Evolutionary conservation across 2,329 filamentous ascomycete species (phyloP), one percentile per base, ranked within the genome.

Genomic region (Fusarium anthophilum): DNA sequence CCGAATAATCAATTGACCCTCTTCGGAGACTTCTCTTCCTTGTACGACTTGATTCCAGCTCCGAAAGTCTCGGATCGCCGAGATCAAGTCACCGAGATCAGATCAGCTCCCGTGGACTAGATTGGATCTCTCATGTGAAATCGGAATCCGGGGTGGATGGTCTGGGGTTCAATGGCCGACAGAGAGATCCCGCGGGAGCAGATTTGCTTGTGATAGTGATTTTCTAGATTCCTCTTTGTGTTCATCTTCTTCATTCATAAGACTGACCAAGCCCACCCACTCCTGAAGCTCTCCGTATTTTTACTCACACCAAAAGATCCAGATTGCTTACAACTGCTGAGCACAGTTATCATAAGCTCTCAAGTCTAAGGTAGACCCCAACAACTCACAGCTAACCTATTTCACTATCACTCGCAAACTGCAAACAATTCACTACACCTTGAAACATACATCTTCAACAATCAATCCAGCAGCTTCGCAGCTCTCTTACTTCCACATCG

Each of bases 121-220:
- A 57, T 57, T 68, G 45, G 43, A 66, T 64, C 65, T 57, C 68
- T 69, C 70, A 73, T 70, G 70, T 73, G 70, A 73, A 73, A 73
- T 73, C 54, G 54, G 65, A 73, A 73, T 73, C 70, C 70, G 70
- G 70, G 70, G 66, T 73, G 61, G 70, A 59, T 45, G 59, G 39
- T 41, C 57, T 66, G 70, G 65, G 61, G 66, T 55, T 69, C 66
- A 67, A 58, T 69, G 39, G 32, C 50, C 66, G 57, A 47, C 28
- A 69, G 32, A 69, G 51, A 70, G 44, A 69, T 57, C 67, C 67
- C 65, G 68, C 58, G 63, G 62, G 48, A 66, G 37, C 35, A 48
- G 63, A 50, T 20, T 58, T 61, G 69, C 70, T 66, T 69, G 70
- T 73, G 69, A 73, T n/a, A 48, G 43, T 43, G 55, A 26, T 51